These are phyloP conservation scores for Anthracocystis walkeri DNA, from an alignment of 1,284 basidiomycete species.

Conservation along the genomic window DNA sequence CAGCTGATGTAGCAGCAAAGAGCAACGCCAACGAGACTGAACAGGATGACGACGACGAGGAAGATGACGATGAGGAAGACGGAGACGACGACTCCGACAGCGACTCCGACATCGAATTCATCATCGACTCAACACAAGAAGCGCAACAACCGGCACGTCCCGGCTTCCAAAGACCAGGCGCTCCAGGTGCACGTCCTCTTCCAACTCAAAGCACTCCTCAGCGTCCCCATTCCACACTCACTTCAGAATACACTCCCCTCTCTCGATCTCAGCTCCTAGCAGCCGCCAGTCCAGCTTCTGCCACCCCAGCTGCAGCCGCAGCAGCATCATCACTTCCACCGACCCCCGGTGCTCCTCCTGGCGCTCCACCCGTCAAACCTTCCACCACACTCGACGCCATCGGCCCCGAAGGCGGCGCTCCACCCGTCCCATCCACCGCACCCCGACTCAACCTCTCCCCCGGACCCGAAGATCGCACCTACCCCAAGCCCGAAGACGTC, in stretches of 20 bases:
- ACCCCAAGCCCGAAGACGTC: conserved; percentile 59
- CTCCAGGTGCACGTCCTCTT: conserved; percentile 20
- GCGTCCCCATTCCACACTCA: conserved; percentile 75
- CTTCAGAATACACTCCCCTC: conserved; percentile 90
- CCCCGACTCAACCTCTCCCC: conserved; percentile 57
- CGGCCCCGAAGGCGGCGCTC: conserved; percentile 61
- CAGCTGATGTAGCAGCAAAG: conserved; percentile 44
- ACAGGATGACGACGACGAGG: conserved; percentile 66
- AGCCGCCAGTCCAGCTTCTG: conserved; percentile 34
- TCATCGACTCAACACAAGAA: conserved; percentile 66
- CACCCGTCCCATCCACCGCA: conserved; percentile 54
- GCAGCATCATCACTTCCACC: conserved; percentile 12
- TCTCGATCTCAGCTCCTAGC: conserved; percentile 74
- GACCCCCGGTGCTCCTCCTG: conserved; percentile 18
- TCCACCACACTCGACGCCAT: conserved; percentile 6
- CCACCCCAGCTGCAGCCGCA: conserved; percentile 17
- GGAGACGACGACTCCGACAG: conserved; percentile 70
- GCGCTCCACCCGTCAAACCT: conserved; percentile 19
- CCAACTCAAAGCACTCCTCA: conserved; percentile 42
- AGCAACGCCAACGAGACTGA: conserved; percentile 70
- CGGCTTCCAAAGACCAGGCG: conserved; percentile 43
- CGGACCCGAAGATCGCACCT: conserved; percentile 53
- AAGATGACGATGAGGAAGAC: conserved; percentile 52
- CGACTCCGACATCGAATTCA: conserved; percentile 70
- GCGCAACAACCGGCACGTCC: conserved; percentile 38